Conservation (phyloP, 2,329 filamentous ascomycete species). For the Alternaria panax region DNA sequence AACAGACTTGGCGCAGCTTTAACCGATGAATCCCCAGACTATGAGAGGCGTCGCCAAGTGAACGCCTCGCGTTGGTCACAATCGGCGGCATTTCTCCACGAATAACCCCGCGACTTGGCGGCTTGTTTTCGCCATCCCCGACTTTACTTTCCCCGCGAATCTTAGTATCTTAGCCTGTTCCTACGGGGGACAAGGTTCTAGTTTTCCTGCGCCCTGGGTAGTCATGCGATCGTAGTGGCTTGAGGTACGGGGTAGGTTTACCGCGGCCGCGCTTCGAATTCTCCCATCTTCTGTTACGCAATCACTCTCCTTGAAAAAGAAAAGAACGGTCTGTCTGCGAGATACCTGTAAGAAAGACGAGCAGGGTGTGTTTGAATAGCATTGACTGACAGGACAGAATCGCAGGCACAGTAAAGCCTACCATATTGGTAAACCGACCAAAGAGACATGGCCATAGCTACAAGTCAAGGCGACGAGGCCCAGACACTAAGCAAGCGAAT, state of each 20-base stretch:
- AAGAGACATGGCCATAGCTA: background rate
- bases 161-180: background rate
- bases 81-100: conserved; percentile 21
- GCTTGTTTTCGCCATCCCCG: conserved; percentile 1
- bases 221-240: background rate
- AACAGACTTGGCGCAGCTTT: conserved; percentile 16
- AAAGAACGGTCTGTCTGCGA: background rate
- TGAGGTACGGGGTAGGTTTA: background rate
- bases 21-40: conserved; percentile 3
- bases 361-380: background rate
- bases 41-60: conserved; percentile 17
- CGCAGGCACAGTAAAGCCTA: background rate
- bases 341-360: fast-evolving
- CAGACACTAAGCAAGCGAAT: background rate
- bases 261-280: background rate
- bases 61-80: conserved; percentile 7
- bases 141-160: conserved; percentile 6
- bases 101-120: conserved; percentile 17
- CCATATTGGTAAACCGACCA: background rate
- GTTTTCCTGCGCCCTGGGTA: conserved; percentile 1
- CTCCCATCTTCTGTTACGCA: background rate
- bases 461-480: background rate
- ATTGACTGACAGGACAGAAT: background rate
- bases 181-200: conserved; percentile 4
- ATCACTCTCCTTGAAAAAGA: background rate